These are phyloP conservation scores for Auricularia auricula-judae DNA, from an alignment of 768 basidiomycete species.

Conservation along the genomic window DNA sequence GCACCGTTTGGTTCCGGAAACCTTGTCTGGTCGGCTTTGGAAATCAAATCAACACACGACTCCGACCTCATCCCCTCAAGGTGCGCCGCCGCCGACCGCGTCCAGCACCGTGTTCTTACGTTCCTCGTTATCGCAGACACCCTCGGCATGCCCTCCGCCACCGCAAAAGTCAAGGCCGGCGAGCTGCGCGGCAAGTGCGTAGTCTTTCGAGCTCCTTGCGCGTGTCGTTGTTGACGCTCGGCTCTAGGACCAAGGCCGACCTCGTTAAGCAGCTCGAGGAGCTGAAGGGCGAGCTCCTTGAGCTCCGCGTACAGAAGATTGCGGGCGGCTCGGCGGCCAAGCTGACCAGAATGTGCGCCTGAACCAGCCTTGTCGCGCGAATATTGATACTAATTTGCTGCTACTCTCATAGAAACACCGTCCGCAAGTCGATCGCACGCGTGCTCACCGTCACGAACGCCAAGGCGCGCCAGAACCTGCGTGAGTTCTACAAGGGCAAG, in stretches of 20 bases:
- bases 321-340: constrained; percentile 92
- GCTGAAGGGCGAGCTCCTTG: constrained; percentile 90
- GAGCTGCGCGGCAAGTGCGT: constrained; percentile 90
- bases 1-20: no score
- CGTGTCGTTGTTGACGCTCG: background rate
- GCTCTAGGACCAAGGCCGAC: constrained; percentile 84
- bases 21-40: no score
- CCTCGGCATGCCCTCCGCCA: constrained; percentile 38
- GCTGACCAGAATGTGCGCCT: constrained; percentile 89
- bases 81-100: background rate
- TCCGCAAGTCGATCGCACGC: constrained; percentile 98
- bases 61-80: background rate
- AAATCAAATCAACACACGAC: no score
- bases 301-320: constrained; percentile 95
- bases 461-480: constrained; percentile 92
- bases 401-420: constrained; percentile 52
- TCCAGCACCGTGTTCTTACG: background rate
- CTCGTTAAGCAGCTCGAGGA: constrained; percentile 87
- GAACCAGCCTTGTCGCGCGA: background rate
- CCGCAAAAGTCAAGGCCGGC: constrained; percentile 91
- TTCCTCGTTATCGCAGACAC: constrained; percentile 1
- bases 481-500: constrained; percentile 96
- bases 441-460: constrained; percentile 98
- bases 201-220: constrained; percentile 3
- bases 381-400: background rate